A percentile compares a stretch with the other conserved stretches of the same genome.
phyloP scores from a whole-genome alignment of 139 green algal species.

The Eudorina sp. region DNA sequence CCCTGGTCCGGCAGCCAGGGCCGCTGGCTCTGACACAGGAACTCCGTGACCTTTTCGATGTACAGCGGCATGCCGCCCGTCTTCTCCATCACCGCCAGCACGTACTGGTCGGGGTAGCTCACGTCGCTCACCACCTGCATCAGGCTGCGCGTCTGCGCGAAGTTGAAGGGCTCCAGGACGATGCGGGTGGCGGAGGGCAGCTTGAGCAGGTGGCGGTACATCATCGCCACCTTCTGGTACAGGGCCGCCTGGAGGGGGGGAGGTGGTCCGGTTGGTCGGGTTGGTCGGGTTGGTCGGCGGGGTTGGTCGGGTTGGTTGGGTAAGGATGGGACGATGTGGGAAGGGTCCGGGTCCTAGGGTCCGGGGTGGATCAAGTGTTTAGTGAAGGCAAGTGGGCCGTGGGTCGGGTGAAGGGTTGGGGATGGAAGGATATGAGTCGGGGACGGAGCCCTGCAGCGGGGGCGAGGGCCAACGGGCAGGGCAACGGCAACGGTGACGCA shows the following conservation, averaged over 20 bases:
- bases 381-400: too few relatives aligned
- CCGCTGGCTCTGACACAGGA: constrained; percentile 64
- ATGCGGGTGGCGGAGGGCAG: constrained; percentile 65
- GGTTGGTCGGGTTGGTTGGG: too few relatives aligned
- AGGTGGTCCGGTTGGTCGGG: too few relatives aligned
- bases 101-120: constrained; percentile 66
- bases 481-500: too few relatives aligned
- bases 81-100: constrained; percentile 75
- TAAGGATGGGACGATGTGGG: too few relatives aligned
- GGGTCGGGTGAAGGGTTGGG: too few relatives aligned
- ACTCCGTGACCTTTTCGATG: constrained; percentile 72
- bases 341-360: too few relatives aligned
- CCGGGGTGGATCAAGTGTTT: too few relatives aligned
- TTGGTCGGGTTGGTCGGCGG: too few relatives aligned
- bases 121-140: constrained; percentile 60
- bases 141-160: constrained; percentile 62
- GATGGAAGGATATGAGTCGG: too few relatives aligned
- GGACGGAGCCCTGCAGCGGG: too few relatives aligned
- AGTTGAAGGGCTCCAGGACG: constrained; percentile 63
- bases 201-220: constrained; percentile 68
- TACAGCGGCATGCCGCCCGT: constrained; percentile 80
- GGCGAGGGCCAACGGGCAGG: too few relatives aligned
- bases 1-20: constrained; percentile 59
- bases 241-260: constrained; percentile 63
- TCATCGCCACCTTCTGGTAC: constrained; percentile 64